Conservation (phyloP, 2,329 filamentous ascomycete species). For the Pseudogymnoascus sp. region DNA sequence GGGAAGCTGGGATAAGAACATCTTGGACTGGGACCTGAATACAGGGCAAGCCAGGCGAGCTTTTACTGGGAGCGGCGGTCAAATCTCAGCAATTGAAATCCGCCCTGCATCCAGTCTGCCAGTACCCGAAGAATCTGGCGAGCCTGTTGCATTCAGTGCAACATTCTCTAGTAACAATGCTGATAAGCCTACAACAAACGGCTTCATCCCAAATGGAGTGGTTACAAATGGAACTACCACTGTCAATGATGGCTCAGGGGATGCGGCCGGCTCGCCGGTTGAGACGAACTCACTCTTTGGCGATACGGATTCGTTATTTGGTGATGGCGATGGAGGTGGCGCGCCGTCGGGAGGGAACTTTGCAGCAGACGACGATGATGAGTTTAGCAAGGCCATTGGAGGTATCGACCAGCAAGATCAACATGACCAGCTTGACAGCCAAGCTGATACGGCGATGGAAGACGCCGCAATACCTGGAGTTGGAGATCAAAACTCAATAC, state of each 20-base stretch:
- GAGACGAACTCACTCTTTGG: slow-evolving; percentile 72
- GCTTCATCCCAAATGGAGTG: slow-evolving; percentile 35
- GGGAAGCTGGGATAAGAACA: slow-evolving; percentile 92
- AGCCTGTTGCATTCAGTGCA: slow-evolving; percentile 46
- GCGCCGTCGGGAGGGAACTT: slow-evolving; percentile 53
- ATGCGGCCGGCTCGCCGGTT: slow-evolving; percentile 55
- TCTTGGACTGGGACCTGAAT: slow-evolving; percentile 92
- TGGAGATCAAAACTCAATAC: not conserved
- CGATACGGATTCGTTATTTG: slow-evolving; percentile 74
- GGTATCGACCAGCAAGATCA: slow-evolving; percentile 23
- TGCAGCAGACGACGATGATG: slow-evolving; percentile 76
- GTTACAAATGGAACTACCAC: slow-evolving; percentile 33
- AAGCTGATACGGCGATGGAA: slow-evolving; percentile 17
- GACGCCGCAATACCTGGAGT: slow-evolving; percentile 11
- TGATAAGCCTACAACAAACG: slow-evolving; percentile 50
- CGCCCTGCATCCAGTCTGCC: slow-evolving; percentile 69
- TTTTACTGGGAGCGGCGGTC: slow-evolving; percentile 70
- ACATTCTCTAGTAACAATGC: slow-evolving; percentile 73
- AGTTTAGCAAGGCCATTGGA: slow-evolving; percentile 69
- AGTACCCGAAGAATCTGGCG: slow-evolving; percentile 64
- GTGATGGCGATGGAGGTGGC: slow-evolving; percentile 58
- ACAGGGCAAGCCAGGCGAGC: slow-evolving; percentile 68
- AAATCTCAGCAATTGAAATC: slow-evolving; percentile 83
- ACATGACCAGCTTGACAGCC: slow-evolving; percentile 12
- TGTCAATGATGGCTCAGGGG: slow-evolving; percentile 40